These are phyloP conservation scores for Kodamaea lidongshanica DNA, from an alignment of 805 yeast species.

Conservation along the genomic window DNA sequence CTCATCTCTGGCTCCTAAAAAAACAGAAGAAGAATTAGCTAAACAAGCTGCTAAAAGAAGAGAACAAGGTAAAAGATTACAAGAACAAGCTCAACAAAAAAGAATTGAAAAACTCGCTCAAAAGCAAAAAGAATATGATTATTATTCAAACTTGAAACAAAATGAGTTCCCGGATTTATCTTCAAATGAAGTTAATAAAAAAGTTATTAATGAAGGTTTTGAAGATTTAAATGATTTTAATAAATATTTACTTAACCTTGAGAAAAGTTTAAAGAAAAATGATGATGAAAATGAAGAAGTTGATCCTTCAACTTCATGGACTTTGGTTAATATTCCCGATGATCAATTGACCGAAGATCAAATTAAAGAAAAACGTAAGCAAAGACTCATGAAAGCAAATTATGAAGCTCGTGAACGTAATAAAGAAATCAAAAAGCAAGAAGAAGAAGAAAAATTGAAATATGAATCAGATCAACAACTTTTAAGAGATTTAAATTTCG, in stretches of 20 bases:
- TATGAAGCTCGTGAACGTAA: conserved; percentile 83
- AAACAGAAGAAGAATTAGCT: conserved; percentile 76
- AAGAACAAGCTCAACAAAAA: conserved; percentile 85
- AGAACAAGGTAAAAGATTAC: conserved; percentile 83
- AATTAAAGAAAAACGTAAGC: conserved; percentile 80
- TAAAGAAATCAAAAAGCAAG: conserved; percentile 68
- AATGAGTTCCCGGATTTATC: conserved; percentile 41
- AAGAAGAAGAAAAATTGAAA: conserved; percentile 53
- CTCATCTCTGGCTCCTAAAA: conserved; percentile 56
- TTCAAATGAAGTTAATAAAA: conserved; percentile 48
- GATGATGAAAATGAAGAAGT: conserved; percentile 33
- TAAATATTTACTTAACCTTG: conserved; percentile 58
- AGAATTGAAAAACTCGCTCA: conserved; percentile 74
- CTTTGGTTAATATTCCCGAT: conserved; percentile 78
- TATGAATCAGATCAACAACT: conserved; percentile 60
- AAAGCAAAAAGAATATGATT: conserved; percentile 72
- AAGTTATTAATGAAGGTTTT: conserved; percentile 68
- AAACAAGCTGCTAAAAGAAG: conserved; percentile 70
- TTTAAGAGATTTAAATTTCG: conserved; percentile 71
- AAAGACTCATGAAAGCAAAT: conserved; percentile 75
- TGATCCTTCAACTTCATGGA: conserved; percentile 54
- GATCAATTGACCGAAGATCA: conserved; percentile 74
- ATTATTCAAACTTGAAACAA: conserved; percentile 55
- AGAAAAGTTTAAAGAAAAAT: conserved; percentile 56
- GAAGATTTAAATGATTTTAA: conserved; percentile 67